phyloP scores from a whole-genome alignment of 2,329 filamentous ascomycete genomes.

The Botrytis aclada region DNA sequence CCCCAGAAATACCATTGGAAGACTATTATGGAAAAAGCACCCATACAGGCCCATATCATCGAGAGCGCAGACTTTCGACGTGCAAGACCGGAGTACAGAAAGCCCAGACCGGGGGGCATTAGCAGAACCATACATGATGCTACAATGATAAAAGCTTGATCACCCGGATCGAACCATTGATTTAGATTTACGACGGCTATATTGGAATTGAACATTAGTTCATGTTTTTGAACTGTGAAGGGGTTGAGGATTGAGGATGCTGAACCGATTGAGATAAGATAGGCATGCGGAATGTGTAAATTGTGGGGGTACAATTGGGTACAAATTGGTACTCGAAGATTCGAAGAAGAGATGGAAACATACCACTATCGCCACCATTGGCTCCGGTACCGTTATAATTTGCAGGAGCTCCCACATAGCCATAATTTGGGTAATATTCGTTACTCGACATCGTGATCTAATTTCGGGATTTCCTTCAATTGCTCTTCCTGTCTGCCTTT shows the following conservation, averaged over 20 bases:
- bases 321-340: not conserved
- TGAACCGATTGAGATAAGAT: not conserved
- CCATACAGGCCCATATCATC: slow-evolving; percentile 97
- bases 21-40: slow-evolving; percentile 81
- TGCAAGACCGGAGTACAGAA: slow-evolving; percentile 96
- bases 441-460: not conserved
- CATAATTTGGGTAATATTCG: slow-evolving; percentile 43
- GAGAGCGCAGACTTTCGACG: slow-evolving; percentile 95
- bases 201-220: slow-evolving; percentile 20
- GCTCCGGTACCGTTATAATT: slow-evolving; percentile 58
- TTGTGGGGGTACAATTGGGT: not conserved
- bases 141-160: slow-evolving; percentile 91
- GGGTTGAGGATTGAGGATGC: not conserved
- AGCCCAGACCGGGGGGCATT: slow-evolving; percentile 95
- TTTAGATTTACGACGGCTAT: slow-evolving; percentile 85
- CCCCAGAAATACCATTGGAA: slow-evolving; percentile 99
- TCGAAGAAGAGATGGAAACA: slow-evolving; percentile 18
- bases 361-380: slow-evolving; percentile 40
- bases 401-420: slow-evolving; percentile 55
- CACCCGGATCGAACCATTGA: slow-evolving; percentile 90
- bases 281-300: not conserved
- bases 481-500: not conserved
- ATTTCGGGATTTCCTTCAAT: not conserved
- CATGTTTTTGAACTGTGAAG: not conserved
- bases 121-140: slow-evolving; percentile 88